phyloP scores from a whole-genome alignment of 768 basidiomycete genomes.

The Suillus lakei region DNA sequence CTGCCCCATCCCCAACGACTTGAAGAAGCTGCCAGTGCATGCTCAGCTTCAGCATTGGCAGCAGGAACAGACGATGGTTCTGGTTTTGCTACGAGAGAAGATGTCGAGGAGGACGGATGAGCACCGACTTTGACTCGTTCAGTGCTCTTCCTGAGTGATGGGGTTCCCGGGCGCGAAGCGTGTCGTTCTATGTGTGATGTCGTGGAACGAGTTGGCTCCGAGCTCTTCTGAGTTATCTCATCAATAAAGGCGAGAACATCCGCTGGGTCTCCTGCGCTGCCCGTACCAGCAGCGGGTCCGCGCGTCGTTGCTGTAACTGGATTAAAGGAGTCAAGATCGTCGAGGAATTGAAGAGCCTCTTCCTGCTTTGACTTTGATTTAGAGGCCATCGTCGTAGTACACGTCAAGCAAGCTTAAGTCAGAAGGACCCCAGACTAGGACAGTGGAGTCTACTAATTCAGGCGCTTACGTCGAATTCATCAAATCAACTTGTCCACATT shows the following conservation, averaged over 20 bases:
- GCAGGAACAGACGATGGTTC: slow-evolving; percentile 29
- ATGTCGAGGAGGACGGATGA: slow-evolving; percentile 43
- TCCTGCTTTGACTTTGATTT: slow-evolving; percentile 79
- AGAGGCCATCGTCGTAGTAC: slow-evolving; percentile 34
- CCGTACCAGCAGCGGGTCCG: slow-evolving; percentile 26
- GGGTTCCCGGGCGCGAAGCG: slow-evolving; percentile 69
- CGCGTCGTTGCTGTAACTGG: slow-evolving; percentile 36
- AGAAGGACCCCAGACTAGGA: not conserved
- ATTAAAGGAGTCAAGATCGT: slow-evolving; percentile 88
- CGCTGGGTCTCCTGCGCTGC: slow-evolving; percentile 67
- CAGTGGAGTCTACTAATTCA: not conserved
- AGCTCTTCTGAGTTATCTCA: slow-evolving; percentile 91
- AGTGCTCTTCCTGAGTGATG: slow-evolving; percentile 73
- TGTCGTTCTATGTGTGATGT: slow-evolving; percentile 59
- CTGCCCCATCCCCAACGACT: slow-evolving; percentile 82
- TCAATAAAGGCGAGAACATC: slow-evolving; percentile 93
- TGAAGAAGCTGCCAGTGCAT: slow-evolving; percentile 14
- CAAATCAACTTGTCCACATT: slow-evolving; percentile 1
- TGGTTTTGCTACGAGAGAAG: slow-evolving; percentile 43
- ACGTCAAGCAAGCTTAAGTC: not conserved
- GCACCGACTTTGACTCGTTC: slow-evolving; percentile 74
- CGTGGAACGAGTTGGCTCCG: slow-evolving; percentile 70
- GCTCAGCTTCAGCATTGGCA: slow-evolving; percentile 25
- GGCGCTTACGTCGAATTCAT: slow-evolving; percentile 3
- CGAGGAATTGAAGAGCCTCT: slow-evolving; percentile 91